These are phyloP conservation scores for Hypoxylon sp. DNA, from an alignment of 2,329 filamentous ascomycete genomes.

Conservation along the genomic window DNA sequence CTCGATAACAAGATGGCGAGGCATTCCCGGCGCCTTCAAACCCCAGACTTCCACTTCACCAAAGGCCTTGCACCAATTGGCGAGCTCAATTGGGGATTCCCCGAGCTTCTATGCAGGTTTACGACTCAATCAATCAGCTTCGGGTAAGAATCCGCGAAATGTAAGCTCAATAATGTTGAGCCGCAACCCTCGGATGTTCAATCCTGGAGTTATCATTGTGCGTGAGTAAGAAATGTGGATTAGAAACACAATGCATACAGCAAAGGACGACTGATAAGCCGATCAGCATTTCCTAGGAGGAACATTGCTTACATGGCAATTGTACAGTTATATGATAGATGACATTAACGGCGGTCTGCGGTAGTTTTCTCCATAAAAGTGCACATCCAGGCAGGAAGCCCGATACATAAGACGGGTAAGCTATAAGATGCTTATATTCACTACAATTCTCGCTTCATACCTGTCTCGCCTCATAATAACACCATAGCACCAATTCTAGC, in stretches of 20 bases:
- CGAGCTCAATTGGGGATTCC: background rate
- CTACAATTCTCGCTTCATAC: background rate
- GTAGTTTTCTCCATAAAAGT: slow-evolving; percentile 1
- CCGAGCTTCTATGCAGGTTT: slow-evolving; percentile 9
- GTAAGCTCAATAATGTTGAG: slow-evolving; percentile 13
- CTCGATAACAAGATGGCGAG: background rate
- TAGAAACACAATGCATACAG: background rate
- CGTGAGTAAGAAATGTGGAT: background rate
- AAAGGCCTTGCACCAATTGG: background rate
- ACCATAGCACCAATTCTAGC: background rate
- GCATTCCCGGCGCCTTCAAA: background rate
- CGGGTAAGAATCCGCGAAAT: slow-evolving; percentile 18
- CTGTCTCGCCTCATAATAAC: background rate
- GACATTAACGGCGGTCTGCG: background rate
- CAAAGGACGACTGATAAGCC: background rate
- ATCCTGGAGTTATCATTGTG: background rate
- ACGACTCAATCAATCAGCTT: slow-evolving; percentile 5
- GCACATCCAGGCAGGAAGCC: background rate
- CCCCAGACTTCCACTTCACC: background rate
- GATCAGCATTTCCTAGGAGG: background rate
- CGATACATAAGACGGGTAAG: background rate
- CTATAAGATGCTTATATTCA: slow-evolving; percentile 13
- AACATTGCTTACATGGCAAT: background rate
- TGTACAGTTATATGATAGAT: background rate
- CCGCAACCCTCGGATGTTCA: slow-evolving; percentile 13